phyloP scores from a whole-genome alignment of 2,329 filamentous ascomycete species.

The Zymoseptoria tritici region DNA sequence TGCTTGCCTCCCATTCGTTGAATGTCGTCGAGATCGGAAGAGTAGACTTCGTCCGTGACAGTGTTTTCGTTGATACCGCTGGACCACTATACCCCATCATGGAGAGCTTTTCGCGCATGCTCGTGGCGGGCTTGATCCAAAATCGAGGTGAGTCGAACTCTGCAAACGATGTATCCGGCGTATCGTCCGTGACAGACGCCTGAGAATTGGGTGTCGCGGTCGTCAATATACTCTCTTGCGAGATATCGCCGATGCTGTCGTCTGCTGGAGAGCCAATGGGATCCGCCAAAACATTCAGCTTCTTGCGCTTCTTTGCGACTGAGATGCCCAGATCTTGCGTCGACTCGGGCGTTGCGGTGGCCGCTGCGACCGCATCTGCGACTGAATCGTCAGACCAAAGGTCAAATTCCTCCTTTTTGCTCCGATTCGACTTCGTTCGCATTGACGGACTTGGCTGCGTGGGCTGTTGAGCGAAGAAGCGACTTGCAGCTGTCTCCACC shows the following conservation, averaged over 20 bases:
- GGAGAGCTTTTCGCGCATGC: constrained; percentile 17
- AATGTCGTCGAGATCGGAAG: not conserved
- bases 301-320: constrained; percentile 24
- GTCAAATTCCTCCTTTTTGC: constrained; percentile 35
- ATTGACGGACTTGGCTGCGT: constrained; percentile 36
- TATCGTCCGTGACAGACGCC: constrained; percentile 7
- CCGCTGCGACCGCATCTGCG: constrained; percentile 36
- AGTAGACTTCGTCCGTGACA: constrained; percentile 10
- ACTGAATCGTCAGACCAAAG: constrained; percentile 44
- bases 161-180: constrained; percentile 22
- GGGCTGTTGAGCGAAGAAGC: constrained; percentile 35
- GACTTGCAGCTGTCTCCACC: constrained; percentile 32
- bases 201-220: constrained; percentile 8
- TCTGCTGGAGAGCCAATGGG: constrained; percentile 2
- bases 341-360: constrained; percentile 16
- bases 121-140: constrained; percentile 19
- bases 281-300: constrained; percentile 23
- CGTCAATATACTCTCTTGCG: constrained; percentile 8
- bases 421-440: constrained; percentile 29
- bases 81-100: constrained; percentile 13
- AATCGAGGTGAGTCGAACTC: constrained; percentile 6
- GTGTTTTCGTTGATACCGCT: constrained; percentile 3
- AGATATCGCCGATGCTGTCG: constrained; percentile 3
- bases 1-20: not conserved
- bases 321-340: constrained; percentile 9